Evolutionary conservation across 345 rosid genomes (phyloP).

Genomic region (Populus deltoides): DNA sequence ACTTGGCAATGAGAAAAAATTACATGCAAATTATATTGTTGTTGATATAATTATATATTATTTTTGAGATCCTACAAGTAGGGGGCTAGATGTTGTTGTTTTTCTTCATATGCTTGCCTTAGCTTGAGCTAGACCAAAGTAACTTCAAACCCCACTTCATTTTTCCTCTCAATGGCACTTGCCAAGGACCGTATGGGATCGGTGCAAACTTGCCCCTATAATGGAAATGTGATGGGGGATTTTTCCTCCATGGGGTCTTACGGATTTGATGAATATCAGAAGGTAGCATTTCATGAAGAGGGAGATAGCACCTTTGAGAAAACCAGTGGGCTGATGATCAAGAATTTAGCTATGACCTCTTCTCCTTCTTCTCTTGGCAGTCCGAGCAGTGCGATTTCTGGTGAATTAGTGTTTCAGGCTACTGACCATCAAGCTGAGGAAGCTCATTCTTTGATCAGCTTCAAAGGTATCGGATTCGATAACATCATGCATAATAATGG

Average conservation of each 20-base stretch:
- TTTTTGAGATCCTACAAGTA: constrained; percentile 19
- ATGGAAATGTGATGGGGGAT: constrained; percentile 21
- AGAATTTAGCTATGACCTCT: constrained; percentile 21
- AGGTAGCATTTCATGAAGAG: constrained; percentile 21
- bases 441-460: constrained; percentile 60
- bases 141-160: not conserved
- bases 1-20: not conserved
- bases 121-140: constrained; percentile 8
- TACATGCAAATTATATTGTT: not conserved
- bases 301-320: constrained; percentile 22
- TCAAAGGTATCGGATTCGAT: constrained; percentile 32
- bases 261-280: constrained; percentile 10
- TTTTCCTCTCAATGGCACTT: constrained; percentile 45
- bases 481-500: constrained; percentile 32
- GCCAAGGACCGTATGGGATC: constrained; percentile 27
- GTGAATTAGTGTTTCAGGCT: constrained; percentile 37
- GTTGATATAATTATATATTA: not conserved
- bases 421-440: constrained; percentile 34
- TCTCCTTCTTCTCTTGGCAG: constrained; percentile 36
- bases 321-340: constrained; percentile 19
- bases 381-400: constrained; percentile 50
- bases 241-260: constrained; percentile 40
- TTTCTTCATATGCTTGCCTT: constrained; percentile 9
- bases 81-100: constrained; percentile 6
- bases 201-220: constrained; percentile 26